Conservation (phyloP, 768 basidiomycete genomes). For the Ramaria sp. region DNA sequence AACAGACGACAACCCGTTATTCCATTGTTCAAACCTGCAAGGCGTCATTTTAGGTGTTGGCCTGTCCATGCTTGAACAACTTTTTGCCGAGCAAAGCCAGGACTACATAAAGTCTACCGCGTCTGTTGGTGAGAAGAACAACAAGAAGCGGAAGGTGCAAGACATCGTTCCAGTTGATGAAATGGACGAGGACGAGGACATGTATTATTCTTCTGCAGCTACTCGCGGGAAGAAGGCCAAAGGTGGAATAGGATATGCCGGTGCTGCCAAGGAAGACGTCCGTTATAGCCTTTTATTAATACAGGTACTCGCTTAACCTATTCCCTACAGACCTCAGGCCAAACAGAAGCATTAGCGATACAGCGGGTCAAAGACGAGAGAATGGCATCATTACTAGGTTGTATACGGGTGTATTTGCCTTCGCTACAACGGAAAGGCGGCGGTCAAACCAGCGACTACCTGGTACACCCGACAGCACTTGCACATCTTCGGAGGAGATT, state of each 20-base stretch:
- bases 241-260: slow-evolving; percentile 82
- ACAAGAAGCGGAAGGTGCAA: slow-evolving; percentile 29
- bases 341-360: slow-evolving; percentile 62
- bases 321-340: slow-evolving; percentile 58
- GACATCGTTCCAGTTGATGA: slow-evolving; percentile 14
- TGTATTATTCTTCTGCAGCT: slow-evolving; percentile 30
- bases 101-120: slow-evolving; percentile 20
- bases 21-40: slow-evolving; percentile 85
- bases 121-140: slow-evolving; percentile 11
- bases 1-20: slow-evolving; percentile 46
- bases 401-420: slow-evolving; percentile 78
- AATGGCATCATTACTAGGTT: slow-evolving; percentile 54
- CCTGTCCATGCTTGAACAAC: slow-evolving; percentile 71
- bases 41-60: slow-evolving; percentile 89
- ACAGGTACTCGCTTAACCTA: neutral
- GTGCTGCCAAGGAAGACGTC: slow-evolving; percentile 77
- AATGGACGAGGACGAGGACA: slow-evolving; percentile 46
- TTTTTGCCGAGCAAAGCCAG: slow-evolving; percentile 47
- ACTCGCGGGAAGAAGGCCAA: slow-evolving; percentile 54
- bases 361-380: slow-evolving; percentile 68
- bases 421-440: slow-evolving; percentile 67
- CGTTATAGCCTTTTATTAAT: slow-evolving; percentile 20
- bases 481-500: slow-evolving; percentile 88
- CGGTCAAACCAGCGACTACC: slow-evolving; percentile 76
- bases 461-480: slow-evolving; percentile 85